A percentile compares a stretch with the other conserved stretches of the same genome.
These are phyloP conservation scores for Ramaria sp. DNA, from an alignment of 768 basidiomycete species.

Conservation along the genomic window DNA sequence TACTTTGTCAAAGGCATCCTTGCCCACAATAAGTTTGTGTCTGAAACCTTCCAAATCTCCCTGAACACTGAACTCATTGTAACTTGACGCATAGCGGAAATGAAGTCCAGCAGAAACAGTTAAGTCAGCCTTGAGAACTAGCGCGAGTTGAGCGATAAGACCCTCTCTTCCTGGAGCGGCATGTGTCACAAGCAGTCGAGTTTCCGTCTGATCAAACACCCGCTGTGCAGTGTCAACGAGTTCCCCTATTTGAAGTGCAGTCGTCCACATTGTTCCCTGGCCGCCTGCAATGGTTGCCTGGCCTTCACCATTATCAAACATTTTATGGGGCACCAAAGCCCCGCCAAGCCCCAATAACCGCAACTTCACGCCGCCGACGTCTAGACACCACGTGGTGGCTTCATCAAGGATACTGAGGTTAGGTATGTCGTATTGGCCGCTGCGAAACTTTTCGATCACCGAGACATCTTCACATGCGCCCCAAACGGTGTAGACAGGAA, in stretches of 20 bases:
- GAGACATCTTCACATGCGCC: conserved; percentile 95
- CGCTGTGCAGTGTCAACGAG: conserved; percentile 95
- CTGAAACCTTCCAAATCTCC: conserved; percentile 82
- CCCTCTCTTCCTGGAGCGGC: conserved; percentile 90
- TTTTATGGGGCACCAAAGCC: conserved; percentile 88
- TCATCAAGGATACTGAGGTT: conserved; percentile 93
- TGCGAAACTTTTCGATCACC: conserved; percentile 87
- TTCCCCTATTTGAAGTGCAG: conserved; percentile 93
- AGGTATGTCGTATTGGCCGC: conserved; percentile 69
- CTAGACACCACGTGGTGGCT: conserved; percentile 84
- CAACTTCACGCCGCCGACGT: conserved; percentile 88
- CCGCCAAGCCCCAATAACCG: conserved; percentile 94
- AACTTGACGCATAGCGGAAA: conserved; percentile 92
- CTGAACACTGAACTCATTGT: conserved; percentile 95
- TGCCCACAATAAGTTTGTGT: conserved; percentile 65
- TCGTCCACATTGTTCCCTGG: conserved; percentile 98
- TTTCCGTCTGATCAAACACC: conserved; percentile 87
- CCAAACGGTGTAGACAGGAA: conserved; percentile 95
- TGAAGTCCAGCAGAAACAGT: conserved; percentile 92
- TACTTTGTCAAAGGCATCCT: conserved; percentile 80
- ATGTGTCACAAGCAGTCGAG: conserved; percentile 87
- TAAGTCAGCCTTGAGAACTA: conserved; percentile 88
- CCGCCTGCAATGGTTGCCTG: conserved; percentile 96
- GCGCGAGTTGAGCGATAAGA: conserved; percentile 79
- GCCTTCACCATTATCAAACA: conserved; percentile 91